Evolutionary conservation across 2,329 filamentous ascomycete genomes (phyloP).

Genomic region (Ophiocordyceps camponoti-rufipedis): DNA sequence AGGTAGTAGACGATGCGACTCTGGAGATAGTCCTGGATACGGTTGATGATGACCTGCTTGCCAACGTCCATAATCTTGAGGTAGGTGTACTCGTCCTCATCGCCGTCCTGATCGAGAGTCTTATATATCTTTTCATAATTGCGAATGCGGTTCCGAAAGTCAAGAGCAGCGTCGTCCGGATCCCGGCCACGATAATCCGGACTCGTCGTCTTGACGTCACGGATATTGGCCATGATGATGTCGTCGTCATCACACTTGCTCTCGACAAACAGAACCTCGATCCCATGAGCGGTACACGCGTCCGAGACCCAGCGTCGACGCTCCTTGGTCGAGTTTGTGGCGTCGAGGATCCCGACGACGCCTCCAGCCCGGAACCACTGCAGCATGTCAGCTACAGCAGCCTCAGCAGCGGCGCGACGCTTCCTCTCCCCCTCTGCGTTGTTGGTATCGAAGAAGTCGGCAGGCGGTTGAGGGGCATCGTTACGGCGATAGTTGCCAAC

Average conservation of each 20-base stretch:
- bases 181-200: constrained; percentile 92
- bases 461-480: constrained; percentile 74
- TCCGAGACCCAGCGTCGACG: constrained; percentile 85
- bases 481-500: constrained; percentile 89
- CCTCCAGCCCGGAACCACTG: constrained; percentile 74
- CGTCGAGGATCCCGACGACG: constrained; percentile 84
- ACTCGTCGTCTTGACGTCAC: constrained; percentile 91
- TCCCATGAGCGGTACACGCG: constrained; percentile 51
- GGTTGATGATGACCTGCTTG: constrained; percentile 93
- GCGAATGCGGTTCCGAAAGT: constrained; percentile 85
- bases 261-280: constrained; percentile 91
- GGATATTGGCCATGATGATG: constrained; percentile 94
- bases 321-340: constrained; percentile 86
- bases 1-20: constrained; percentile 95
- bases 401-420: constrained; percentile 74
- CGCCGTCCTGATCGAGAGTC: constrained; percentile 63
- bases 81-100: constrained; percentile 79
- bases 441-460: constrained; percentile 85
- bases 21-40: constrained; percentile 90
- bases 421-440: constrained; percentile 84
- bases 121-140: constrained; percentile 97
- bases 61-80: constrained; percentile 96
- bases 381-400: constrained; percentile 84
- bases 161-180: constrained; percentile 72
- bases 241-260: constrained; percentile 93